Evolutionary conservation across 495 filamentous ascomycete species (phyloP), one percentile per base, ranked within the genome.

Genomic region (Talaromyces adpressus): DNA sequence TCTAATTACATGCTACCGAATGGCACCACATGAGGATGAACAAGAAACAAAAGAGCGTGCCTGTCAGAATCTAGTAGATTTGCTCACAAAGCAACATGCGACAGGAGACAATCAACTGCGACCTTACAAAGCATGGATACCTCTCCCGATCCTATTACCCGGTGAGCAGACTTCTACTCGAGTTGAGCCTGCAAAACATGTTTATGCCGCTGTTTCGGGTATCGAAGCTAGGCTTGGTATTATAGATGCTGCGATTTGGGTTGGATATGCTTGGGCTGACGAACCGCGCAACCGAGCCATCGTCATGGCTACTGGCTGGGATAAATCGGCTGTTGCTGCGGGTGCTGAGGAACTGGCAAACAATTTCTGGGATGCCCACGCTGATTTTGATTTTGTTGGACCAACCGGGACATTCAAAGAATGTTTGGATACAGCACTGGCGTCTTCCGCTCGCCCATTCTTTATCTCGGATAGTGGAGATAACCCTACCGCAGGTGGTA

Each of bases 221-320:
- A 75, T 84, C 6, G 81, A 81, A 64, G 68, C 71, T 1, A 59
- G 61, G 8, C 64, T 72, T 0, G 78, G 74, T 2, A 70, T 85
- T 2, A 67, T 85, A 16, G 83, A 86, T 69, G 83, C 81, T 1
- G 80, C 80, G 0, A 79, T 86, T 14, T 86, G 82, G 83, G 81
- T 86, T 11, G 83, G 83, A 1, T 86, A 86, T 67, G 78, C 82
- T 4, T 86, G 82, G 82, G 83, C 83, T 5, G 83, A 86, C 63
- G 82, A 84, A 64, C 80, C 79, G 22, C 77, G 83, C 27, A 84
- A 85, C 56, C 75, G 80, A 12, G 83, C 81, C 0, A 79, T 68
- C 4, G 75, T 84, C 6, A 75, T 84, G 6, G 82, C 81, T 3
- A 85, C 82, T 0, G 83, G 83, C 3, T 83, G 79, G 80, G 69